Conservation (phyloP, 768 basidiomycete species). For the Russula sp. region DNA sequence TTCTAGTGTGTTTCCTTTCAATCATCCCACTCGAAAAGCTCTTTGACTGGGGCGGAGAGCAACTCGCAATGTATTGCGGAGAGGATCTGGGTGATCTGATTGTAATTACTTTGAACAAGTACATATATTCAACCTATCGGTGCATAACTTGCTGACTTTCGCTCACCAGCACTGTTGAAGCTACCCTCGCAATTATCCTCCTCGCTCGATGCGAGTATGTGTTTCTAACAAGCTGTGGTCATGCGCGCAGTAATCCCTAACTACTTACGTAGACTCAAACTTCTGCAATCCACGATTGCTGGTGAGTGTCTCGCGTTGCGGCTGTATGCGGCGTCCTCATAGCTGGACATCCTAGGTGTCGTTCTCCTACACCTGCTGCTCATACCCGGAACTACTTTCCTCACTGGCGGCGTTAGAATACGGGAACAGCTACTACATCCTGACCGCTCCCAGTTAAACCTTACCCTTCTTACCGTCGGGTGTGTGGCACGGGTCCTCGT, state of each 20-base stretch:
- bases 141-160: neutral
- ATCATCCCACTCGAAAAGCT: constrained; percentile 61
- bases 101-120: constrained; percentile 63
- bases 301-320: constrained; percentile 34
- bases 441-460: constrained; percentile 59
- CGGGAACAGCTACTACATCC: constrained; percentile 64
- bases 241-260: neutral
- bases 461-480: constrained; percentile 65
- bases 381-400: constrained; percentile 62
- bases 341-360: no score
- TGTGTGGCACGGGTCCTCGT: constrained; percentile 33
- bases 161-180: constrained; percentile 55
- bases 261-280: constrained; percentile 39
- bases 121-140: constrained; percentile 40
- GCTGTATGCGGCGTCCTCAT: neutral
- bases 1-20: constrained; percentile 54
- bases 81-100: constrained; percentile 61
- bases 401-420: constrained; percentile 65
- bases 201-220: constrained; percentile 67
- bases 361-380: constrained; percentile 69
- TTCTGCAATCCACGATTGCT: constrained; percentile 64
- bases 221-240: neutral
- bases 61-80: constrained; percentile 49
- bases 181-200: constrained; percentile 62
- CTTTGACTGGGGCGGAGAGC: constrained; percentile 61